Evolutionary conservation across 164 flowering plant genomes (phyloP), one percentile per base, ranked within the genome.

Genomic region (Macadamia tetraphylla): DNA sequence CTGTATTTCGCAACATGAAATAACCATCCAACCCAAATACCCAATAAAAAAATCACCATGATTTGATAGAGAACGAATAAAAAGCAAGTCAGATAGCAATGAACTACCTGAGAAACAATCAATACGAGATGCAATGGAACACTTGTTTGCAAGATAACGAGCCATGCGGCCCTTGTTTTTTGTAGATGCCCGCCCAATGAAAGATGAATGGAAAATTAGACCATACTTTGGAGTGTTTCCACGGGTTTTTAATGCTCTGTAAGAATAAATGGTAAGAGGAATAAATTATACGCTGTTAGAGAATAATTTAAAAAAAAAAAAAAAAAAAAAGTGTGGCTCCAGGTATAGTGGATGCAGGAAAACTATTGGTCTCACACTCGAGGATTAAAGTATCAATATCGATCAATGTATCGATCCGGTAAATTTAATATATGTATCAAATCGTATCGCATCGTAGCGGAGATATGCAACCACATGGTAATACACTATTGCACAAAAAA

Each of bases 201-300:
- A 92, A 61, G 98, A 92, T 43, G 99, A 92, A 67, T 92, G 98
- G 80, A 95, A 95, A 48, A 95, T 95, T 11, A 92, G 85, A 64
- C 99, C 99, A 82, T 92, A 91, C 69, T 95, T 95, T 63, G 99
- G 98, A 6, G 99, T 95, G 79, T 95, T 95, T 44, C 99, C 98
- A 43, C 78, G 77, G 12, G 99, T 95, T 85, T 92, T 95, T 79
- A 95, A 66, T 23, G 99, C 98, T 88, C 99, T 95, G 73, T 68
- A 67, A 58, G 9, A 64, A 64, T n/a, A 51, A 70, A 6, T 30
- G 6, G 42, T 35, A 62, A 40, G 6, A 62, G 8, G 58, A 30
- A 51, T 60, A 3, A 14, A 46, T 4, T 9, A 51, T 15, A 46
- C 3, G 65, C 60, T 15, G 7, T 42, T 17, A 23, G 51, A n/a